Evolutionary conservation across 208 protist genomes (phyloP).

Genomic region (Acanthamoeba royreba): DNA sequence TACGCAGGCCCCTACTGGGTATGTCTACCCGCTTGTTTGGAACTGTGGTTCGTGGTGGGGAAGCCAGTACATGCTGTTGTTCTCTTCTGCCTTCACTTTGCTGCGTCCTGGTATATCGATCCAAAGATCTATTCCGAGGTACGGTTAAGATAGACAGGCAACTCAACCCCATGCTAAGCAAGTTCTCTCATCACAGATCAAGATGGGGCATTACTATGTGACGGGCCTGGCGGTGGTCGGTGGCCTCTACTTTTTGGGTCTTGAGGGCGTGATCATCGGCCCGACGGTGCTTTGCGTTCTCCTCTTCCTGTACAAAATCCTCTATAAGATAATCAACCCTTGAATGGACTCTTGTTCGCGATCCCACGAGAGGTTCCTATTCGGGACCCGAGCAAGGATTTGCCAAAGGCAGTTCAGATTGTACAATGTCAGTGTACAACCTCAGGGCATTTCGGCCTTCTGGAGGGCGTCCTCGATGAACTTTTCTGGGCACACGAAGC

Average conservation of each 20-base stretch:
- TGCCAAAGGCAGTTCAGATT: too few species aligned
- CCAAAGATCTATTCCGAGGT: slow-evolving; percentile 22
- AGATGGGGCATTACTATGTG: slow-evolving; percentile 4
- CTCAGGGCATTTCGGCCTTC: too few species aligned
- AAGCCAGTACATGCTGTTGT: slow-evolving; percentile 17
- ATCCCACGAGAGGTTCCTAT: too few species aligned
- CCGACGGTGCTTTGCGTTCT: neutral
- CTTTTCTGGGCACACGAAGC: neutral
- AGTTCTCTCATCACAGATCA: neutral
- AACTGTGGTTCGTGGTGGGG: neutral
- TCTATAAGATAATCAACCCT: neutral
- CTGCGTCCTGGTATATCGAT: neutral
- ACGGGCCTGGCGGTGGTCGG: slow-evolving; percentile 18
- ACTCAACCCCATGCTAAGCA: neutral
- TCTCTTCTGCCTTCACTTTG: neutral
- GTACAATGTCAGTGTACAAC: too few species aligned
- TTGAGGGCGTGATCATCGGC: slow-evolving; percentile 10
- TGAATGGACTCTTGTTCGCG: too few species aligned
- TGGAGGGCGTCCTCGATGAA: neutral
- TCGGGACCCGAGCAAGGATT: too few species aligned
- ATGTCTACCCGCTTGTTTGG: neutral
- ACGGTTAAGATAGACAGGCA: neutral
- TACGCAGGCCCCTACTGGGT: neutral
- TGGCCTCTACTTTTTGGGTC: slow-evolving; percentile 8
- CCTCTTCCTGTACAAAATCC: slow-evolving; percentile 42